phyloP scores from a whole-genome alignment of 2,329 filamentous ascomycete species.

The Colletotrichum sp. region DNA sequence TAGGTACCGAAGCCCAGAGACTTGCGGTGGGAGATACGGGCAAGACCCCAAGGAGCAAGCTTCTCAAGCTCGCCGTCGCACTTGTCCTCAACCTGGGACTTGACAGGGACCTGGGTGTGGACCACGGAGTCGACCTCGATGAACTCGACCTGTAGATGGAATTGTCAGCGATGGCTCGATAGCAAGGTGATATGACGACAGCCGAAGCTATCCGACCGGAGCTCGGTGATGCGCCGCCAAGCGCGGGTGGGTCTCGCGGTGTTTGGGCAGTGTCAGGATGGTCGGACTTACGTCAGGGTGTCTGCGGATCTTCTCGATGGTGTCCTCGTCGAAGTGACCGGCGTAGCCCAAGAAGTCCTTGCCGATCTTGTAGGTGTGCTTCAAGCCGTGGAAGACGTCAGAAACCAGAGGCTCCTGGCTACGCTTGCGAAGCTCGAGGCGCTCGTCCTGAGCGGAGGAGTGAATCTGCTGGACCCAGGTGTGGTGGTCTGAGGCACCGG shows the following conservation, averaged over 20 bases:
- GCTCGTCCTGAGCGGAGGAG: conserved; percentile 68
- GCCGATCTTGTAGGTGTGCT: conserved; percentile 96
- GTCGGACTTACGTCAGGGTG: conserved; percentile 89
- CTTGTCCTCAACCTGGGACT: conserved; percentile 40
- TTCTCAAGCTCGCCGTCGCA: conserved; percentile 75
- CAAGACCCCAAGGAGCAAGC: conserved; percentile 97
- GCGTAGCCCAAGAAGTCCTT: conserved; percentile 84
- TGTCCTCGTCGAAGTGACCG: conserved; percentile 91
- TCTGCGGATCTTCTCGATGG: conserved; percentile 91
- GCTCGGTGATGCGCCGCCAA: not conserved
- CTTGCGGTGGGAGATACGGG: conserved; percentile 95
- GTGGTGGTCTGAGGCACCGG: conserved; percentile 78
- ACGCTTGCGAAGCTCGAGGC: conserved; percentile 91
- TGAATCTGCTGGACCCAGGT: conserved; percentile 92
- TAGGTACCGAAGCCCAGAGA: conserved; percentile 87
- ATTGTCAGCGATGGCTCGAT: conserved; percentile 12
- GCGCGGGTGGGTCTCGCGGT: not conserved
- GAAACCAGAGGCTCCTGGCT: conserved; percentile 71
- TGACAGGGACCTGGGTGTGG: conserved; percentile 70
- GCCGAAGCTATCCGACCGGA: not conserved
- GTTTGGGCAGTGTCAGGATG: not conserved
- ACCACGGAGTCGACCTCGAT: conserved; percentile 95
- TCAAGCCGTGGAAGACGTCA: conserved; percentile 81
- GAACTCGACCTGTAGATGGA: conserved; percentile 79
- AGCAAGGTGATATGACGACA: not conserved